These are phyloP conservation scores for Candida pini DNA, from an alignment of 805 yeast genomes.

Conservation along the genomic window DNA sequence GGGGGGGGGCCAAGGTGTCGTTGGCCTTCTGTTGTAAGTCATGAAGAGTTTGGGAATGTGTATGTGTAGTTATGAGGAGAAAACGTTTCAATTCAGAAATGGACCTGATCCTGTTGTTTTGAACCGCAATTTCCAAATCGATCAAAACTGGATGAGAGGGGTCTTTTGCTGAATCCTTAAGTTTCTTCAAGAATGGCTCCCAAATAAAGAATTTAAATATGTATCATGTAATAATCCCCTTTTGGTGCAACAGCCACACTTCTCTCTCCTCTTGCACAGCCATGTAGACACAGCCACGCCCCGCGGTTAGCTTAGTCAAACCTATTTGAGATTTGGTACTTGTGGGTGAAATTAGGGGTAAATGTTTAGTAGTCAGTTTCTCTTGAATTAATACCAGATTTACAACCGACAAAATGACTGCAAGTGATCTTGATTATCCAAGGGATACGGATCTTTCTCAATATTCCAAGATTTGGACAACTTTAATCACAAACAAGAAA, in stretches of 20 bases:
- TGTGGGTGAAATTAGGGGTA: too few species aligned
- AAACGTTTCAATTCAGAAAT: background rate
- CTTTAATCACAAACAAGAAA: constrained; percentile 46
- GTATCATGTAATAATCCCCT: too few species aligned
- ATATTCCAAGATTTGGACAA: constrained; percentile 43
- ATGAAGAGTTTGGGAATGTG: background rate
- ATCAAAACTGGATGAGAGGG: background rate
- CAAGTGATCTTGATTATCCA: constrained; percentile 9
- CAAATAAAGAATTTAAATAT: too few species aligned
- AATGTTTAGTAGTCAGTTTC: too few species aligned
- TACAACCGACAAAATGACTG: constrained; percentile 8
- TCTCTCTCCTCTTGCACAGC: too few species aligned
- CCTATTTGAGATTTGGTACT: too few species aligned
- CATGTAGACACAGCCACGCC: too few species aligned
- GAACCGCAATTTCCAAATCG: background rate
- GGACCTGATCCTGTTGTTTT: background rate
- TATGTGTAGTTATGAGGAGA: background rate
- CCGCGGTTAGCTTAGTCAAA: too few species aligned
- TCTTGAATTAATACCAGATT: too few species aligned
- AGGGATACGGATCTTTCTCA: constrained; percentile 13
- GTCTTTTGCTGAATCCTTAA: background rate
- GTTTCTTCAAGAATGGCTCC: background rate
- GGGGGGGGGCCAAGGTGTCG: background rate
- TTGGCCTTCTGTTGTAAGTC: background rate
- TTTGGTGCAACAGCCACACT: too few species aligned